Evolutionary conservation across 2,329 filamentous ascomycete species (phyloP).

Genomic region (Arthroderma uncinatum): DNA sequence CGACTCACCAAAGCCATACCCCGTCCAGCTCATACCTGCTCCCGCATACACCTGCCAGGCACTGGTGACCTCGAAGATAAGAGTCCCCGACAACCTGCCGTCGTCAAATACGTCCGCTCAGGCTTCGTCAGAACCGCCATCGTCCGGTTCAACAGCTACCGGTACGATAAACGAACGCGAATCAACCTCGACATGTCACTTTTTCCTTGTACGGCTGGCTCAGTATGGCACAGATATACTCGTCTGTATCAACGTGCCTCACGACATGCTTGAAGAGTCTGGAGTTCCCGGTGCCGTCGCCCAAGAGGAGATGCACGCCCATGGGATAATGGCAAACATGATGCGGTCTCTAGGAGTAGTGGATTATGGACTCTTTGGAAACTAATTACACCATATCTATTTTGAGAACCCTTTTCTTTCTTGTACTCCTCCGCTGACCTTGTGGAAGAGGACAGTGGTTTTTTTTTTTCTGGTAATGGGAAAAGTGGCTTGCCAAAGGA

Average conservation of each 20-base stretch:
- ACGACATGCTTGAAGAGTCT: constrained; percentile 60
- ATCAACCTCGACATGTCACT: constrained; percentile 48
- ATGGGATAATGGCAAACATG: constrained; percentile 37
- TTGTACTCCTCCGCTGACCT: too few relatives aligned
- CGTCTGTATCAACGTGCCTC: constrained; percentile 78
- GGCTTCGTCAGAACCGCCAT: constrained; percentile 3
- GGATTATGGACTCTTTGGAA: constrained; percentile 36
- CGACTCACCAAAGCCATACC: constrained; percentile 48
- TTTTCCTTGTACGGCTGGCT: constrained; percentile 66
- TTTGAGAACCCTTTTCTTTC: background rate
- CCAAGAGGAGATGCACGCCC: constrained; percentile 48
- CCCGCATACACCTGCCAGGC: constrained; percentile 14
- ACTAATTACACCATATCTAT: background rate
- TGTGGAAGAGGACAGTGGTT: too few relatives aligned
- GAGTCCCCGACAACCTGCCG: background rate
- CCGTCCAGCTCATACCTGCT: constrained; percentile 29
- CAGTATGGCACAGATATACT: constrained; percentile 68
- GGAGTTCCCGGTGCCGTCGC: constrained; percentile 58
- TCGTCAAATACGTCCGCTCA: background rate
- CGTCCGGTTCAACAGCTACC: background rate
- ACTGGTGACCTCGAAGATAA: constrained; percentile 12
- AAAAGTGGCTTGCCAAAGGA: background rate
- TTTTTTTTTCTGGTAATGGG: background rate
- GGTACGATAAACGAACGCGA: constrained; percentile 1
- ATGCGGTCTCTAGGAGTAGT: constrained; percentile 64